Evolutionary conservation across 1,139 yeast species (phyloP).

Genomic region (Taphrina wiesneri): DNA sequence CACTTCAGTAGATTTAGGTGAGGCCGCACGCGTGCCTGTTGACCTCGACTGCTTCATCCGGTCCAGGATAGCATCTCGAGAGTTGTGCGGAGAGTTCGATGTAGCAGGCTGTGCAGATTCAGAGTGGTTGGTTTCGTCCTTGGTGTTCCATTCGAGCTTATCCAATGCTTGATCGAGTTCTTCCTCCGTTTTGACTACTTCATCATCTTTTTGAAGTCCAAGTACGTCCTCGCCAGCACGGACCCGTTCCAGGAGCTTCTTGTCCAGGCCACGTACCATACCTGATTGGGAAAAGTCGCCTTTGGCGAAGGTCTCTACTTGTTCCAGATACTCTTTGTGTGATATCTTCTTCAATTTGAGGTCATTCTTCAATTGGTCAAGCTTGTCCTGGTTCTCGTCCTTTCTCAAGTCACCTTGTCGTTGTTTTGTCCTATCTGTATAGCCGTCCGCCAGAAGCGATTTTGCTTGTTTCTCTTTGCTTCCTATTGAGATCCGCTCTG

Average conservation of each 20-base stretch:
- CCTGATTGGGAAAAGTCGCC: slow-evolving; percentile 32
- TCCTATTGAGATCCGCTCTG: background rate
- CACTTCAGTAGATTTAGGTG: background rate
- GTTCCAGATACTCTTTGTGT: slow-evolving; percentile 31
- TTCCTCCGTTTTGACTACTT: slow-evolving; percentile 5
- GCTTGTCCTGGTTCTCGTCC: background rate
- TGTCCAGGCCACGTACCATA: slow-evolving; percentile 35
- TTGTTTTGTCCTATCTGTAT: background rate
- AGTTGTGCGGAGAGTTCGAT: background rate
- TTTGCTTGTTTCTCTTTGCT: background rate
- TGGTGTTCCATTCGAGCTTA: background rate
- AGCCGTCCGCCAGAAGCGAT: slow-evolving; percentile 20
- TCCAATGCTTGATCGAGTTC: slow-evolving; percentile 18
- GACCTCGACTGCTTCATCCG: background rate
- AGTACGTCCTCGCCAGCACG: slow-evolving; percentile 31
- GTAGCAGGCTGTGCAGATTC: background rate
- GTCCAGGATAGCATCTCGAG: background rate
- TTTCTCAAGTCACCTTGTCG: slow-evolving; percentile 1
- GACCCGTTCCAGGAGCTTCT: slow-evolving; percentile 33
- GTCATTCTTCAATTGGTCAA: slow-evolving; percentile 9
- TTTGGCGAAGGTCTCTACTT: slow-evolving; percentile 7
- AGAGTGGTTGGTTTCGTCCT: background rate
- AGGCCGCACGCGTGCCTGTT: background rate
- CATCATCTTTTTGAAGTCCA: background rate
- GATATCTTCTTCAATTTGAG: slow-evolving; percentile 28